Base-by-base conservation (phyloP, 2,329 filamentous ascomycete genomes). In the Coleophoma crateriformis region DNA sequence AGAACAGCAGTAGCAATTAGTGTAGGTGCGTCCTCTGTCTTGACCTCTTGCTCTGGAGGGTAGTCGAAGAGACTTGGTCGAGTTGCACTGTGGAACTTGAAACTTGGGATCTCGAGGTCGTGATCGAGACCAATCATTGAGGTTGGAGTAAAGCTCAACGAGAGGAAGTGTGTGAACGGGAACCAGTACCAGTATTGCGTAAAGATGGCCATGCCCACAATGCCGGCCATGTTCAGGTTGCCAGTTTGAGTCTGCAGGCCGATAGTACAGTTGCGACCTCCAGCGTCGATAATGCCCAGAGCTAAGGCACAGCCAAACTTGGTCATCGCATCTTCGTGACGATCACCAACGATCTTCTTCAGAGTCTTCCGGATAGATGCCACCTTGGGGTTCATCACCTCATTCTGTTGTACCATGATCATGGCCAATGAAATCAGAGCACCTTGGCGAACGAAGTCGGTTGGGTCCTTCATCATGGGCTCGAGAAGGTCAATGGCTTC, bases 151-250 rank as follows among this genome's bases (percentile, higher is more conserved):
- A 99, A 97, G 63, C 90, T 91, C 54, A 99, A 78, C 1, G 92
- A 95, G 50, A 99, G 70, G 82, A 99, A 99, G 71, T 99, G 94
- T 32, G 94, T 95, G 62, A 97, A 87, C 52, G 94, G 94, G 81
- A 99, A 99, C 94, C 94, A 99, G 75, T 99, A 99, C 94, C 94
- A 99, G 75, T 99, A 99, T 68, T 99, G 94, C 8, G 91, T 95
- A 72, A 99, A 99, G 48, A 99, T 88, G 27, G 90, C 92, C 84
- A 96, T 96, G 59, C 94, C 95, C 15, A 99, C 91, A 58, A 99
- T 95, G 54, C 90, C 95, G 15, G 91, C 84, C 91, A 99, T 96
- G 76, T 99, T 97, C 58, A 99, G 82, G 67, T 96, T 99, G 56
- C 95, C 95, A 0, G 92, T 96, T 71, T 96, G 94, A 1, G 94